Conservation (phyloP, 1,284 basidiomycete species). For the Dichomitus squalens region DNA sequence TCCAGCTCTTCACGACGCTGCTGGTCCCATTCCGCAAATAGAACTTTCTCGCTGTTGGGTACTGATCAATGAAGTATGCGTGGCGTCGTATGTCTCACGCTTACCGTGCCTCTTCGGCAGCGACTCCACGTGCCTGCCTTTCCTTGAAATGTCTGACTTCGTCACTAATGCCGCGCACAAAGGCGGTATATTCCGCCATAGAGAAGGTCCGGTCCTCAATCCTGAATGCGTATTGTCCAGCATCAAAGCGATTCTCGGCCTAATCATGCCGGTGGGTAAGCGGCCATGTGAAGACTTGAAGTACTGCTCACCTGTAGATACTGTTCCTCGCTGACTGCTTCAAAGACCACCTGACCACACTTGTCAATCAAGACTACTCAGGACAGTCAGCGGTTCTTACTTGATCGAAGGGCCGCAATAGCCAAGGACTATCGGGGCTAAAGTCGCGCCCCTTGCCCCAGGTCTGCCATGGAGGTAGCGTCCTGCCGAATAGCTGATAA, state of each 20-base stretch:
- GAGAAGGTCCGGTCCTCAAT: slow-evolving; percentile 54
- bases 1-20: slow-evolving; percentile 11
- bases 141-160: slow-evolving; percentile 48
- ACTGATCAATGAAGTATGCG: background rate
- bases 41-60: slow-evolving; percentile 14
- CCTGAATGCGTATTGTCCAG: slow-evolving; percentile 63
- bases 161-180: slow-evolving; percentile 43
- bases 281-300: background rate
- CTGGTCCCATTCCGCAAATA: slow-evolving; percentile 24
- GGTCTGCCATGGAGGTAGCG: slow-evolving; percentile 62
- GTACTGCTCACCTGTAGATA: slow-evolving; percentile 45
- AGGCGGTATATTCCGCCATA: slow-evolving; percentile 50
- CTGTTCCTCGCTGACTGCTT: slow-evolving; percentile 45
- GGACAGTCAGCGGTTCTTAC: slow-evolving; percentile 31
- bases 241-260: slow-evolving; percentile 61
- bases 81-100: slow-evolving; percentile 4
- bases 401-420: slow-evolving; percentile 68
- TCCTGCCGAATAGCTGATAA: slow-evolving; percentile 63
- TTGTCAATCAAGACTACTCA: background rate
- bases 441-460: slow-evolving; percentile 60
- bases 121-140: slow-evolving; percentile 39
- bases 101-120: slow-evolving; percentile 45
- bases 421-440: slow-evolving; percentile 52
- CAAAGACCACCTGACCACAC: slow-evolving; percentile 46
- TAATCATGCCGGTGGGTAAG: slow-evolving; percentile 22